Evolutionary conservation across 2,329 filamentous ascomycete species (phyloP), one percentile per base, ranked within the genome.

Genomic region (Biscogniauxia sp.): DNA sequence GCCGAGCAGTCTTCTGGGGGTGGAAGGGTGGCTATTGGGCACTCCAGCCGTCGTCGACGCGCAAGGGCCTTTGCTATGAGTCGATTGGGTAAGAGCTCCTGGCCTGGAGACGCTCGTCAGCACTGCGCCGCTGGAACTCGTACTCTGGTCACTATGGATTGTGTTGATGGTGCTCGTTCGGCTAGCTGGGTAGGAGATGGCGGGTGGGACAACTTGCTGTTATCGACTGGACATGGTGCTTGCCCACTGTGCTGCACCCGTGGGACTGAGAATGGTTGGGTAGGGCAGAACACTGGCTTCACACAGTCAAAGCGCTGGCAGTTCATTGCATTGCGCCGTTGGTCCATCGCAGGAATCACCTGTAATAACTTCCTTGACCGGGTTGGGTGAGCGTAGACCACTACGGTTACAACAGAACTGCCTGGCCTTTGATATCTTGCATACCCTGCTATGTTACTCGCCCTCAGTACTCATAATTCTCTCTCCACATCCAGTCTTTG

Each of bases 81-180:
- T 86, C 84, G 73, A 80, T 83, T 79, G 75, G 88, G 84, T 89
- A 89, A 92, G 89, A 90, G 79, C 84, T 84, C 89, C 84, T 83
- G 78, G 79, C 63, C 80, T 75, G 87, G 86, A 84, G 85, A 80
- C 88, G 83, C 90, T 91, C 89, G 88, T 92, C 89, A 85, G 87
- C 83, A 76, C 76, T 77, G 78, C 76, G 76, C 81, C 82, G 80
- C 88, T 88, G 89, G 89, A 84, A 80, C 74, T 71, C 70, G 78
- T 73, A 82, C 80, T 79, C 75, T 81, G 83, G 82, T 79, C 81
- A 75, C 56, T 53, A 57, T 65, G 67, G 65, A 68, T 72, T 62
- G 69, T 72, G 63, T 66, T 64, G 66, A 64, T 56, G 69, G 68
- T 70, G 70, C 64, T 62, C 51, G 53, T 53, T 55, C 58, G 53